Conservation (phyloP, 202 grass and related monocot genomes). For the Hordeum pubiflorum region DNA sequence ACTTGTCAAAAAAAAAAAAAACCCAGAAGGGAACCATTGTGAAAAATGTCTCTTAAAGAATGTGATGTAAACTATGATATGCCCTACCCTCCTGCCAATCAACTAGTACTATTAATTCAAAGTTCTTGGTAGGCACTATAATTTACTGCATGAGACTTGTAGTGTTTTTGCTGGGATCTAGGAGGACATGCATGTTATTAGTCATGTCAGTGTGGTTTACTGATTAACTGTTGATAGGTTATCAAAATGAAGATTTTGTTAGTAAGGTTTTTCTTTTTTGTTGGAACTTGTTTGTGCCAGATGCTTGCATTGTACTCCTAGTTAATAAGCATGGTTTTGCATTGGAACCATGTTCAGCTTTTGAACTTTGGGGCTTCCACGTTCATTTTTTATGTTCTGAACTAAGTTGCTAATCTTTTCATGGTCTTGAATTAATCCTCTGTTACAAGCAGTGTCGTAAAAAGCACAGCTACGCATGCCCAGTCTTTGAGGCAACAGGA, state of each 20-base stretch:
- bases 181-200: background rate
- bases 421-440: conserved; percentile 50
- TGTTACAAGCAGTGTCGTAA: conserved; percentile 76
- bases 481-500: conserved; percentile 65
- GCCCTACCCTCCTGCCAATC: background rate
- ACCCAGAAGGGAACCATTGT: background rate
- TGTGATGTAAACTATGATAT: background rate
- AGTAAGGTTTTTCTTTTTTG: background rate
- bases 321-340: conserved; percentile 4
- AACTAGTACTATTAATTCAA: background rate
- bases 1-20: background rate
- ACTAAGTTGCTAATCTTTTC: conserved; percentile 36
- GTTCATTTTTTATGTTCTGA: conserved; percentile 21
- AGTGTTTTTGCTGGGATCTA: background rate
- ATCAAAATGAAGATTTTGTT: background rate
- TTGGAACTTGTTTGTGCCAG: background rate
- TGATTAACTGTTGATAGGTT: conserved; percentile 4
- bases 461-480: conserved; percentile 92
- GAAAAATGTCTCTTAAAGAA: background rate
- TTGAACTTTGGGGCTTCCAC: conserved; percentile 19
- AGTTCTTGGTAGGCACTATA: background rate
- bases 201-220: background rate
- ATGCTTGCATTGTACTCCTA: background rate
- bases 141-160: background rate
- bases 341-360: conserved; percentile 1